phyloP scores from a whole-genome alignment of 23 red algal genomes.

The Cyanidioschyzon merolae region DNA sequence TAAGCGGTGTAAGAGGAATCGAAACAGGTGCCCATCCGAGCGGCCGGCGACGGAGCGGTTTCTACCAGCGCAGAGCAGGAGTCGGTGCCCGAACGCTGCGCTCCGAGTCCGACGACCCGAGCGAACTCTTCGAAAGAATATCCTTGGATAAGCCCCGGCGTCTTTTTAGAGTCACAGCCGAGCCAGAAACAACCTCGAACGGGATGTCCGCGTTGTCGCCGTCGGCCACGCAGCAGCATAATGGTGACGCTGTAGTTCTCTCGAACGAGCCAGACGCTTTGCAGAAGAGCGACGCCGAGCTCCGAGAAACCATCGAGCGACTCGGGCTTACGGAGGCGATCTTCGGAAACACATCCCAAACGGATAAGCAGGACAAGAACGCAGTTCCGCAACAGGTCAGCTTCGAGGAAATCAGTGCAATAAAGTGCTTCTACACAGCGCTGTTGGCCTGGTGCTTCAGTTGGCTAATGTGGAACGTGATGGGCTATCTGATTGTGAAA shows the following conservation, averaged over 20 bases:
- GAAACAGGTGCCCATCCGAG: no score
- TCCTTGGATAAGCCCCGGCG: neutral
- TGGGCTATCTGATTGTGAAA: neutral
- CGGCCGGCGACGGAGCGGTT: no score
- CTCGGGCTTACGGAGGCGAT: neutral
- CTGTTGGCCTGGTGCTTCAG: neutral
- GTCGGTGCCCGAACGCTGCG: no score
- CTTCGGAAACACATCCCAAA: neutral
- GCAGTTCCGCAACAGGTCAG: neutral
- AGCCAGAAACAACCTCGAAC: neutral
- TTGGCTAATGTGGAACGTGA: slow-evolving; percentile 3
- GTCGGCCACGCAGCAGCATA: neutral
- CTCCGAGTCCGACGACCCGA: no score
- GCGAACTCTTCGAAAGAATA: neutral
- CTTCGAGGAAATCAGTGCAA: neutral
- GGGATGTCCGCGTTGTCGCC: neutral
- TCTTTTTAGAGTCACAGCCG: neutral
- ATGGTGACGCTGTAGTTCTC: neutral
- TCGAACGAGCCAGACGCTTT: neutral
- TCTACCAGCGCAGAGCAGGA: no score
- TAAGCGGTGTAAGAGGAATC: no score
- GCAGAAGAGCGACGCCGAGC: neutral
- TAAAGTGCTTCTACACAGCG: neutral
- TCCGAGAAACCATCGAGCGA: neutral
- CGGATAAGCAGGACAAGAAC: neutral